Evolutionary conservation across 495 filamentous ascomycete species (phyloP).

Genomic region (Penicillium riverlandense): DNA sequence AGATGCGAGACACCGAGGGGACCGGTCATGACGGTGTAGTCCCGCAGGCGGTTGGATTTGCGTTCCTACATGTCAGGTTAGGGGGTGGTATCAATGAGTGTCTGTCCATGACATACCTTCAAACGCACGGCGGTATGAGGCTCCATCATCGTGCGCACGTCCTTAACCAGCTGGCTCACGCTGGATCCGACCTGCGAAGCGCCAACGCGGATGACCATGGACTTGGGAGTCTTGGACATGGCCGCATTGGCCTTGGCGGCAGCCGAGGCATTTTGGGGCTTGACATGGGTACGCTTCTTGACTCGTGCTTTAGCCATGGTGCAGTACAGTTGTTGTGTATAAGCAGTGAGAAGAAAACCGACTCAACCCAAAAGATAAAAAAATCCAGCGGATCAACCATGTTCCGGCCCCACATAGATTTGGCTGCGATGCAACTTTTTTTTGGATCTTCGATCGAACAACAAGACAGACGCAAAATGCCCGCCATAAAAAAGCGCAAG

Average conservation of each 20-base stretch:
- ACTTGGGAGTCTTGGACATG: constrained; percentile 65
- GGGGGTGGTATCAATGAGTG: no score
- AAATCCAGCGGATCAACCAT: constrained; percentile 30
- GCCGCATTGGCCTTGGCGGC: constrained; percentile 45
- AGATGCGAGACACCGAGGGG: constrained; percentile 91
- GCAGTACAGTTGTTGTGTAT: not conserved
- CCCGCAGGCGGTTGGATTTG: constrained; percentile 78
- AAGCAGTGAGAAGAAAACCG: constrained; percentile 5
- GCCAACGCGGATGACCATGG: constrained; percentile 97
- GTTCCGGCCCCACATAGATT: constrained; percentile 25
- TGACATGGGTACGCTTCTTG: constrained; percentile 85
- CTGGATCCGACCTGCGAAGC: constrained; percentile 89
- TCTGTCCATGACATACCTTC: constrained; percentile 33
- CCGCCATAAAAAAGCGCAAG: constrained; percentile 33
- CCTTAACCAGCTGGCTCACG: constrained; percentile 83
- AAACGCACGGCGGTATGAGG: constrained; percentile 84
- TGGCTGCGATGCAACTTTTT: constrained; percentile 2
- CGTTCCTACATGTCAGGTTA: constrained; percentile 53
- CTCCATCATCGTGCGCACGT: constrained; percentile 92
- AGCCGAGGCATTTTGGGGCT: constrained; percentile 54
- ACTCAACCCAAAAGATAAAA: constrained; percentile 12
- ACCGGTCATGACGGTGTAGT: constrained; percentile 94
- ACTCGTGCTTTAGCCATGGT: constrained; percentile 72
- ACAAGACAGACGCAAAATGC: constrained; percentile 15
- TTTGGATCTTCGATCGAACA: constrained; percentile 7